Percentiles rank a stretch among this genome's conserved stretches.
Conservation (phyloP, 1,284 basidiomycete species). For the Papiliotrema laurentii region DNA sequence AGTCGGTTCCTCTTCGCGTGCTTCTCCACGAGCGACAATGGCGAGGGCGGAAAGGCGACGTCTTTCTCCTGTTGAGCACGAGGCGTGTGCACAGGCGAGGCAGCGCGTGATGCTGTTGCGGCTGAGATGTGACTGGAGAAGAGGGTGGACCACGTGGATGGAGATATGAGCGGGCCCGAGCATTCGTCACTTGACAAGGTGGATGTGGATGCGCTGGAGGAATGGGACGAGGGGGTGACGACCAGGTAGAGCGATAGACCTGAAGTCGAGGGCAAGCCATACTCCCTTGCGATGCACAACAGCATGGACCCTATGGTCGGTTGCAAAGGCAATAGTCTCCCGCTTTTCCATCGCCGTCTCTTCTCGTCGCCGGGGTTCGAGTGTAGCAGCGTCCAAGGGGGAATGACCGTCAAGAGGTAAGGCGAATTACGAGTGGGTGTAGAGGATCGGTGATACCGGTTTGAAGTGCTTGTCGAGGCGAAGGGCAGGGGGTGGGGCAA, state of each 20-base stretch:
- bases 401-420: constrained; percentile 39
- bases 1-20: neutral
- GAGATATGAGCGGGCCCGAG: constrained; percentile 32
- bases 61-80: neutral
- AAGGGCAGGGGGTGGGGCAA: constrained; percentile 13
- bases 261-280: constrained; percentile 38
- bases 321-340: constrained; percentile 40
- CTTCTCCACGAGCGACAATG: constrained; percentile 15
- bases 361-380: constrained; percentile 13
- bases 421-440: constrained; percentile 10
- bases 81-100: constrained; percentile 25
- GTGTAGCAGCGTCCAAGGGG: constrained; percentile 27
- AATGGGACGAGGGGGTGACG: constrained; percentile 8
- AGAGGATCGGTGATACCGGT: neutral
- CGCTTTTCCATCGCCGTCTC: constrained; percentile 33
- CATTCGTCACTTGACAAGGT: constrained; percentile 15
- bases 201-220: constrained; percentile 8
- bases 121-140: constrained; percentile 23
- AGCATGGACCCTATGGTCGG: constrained; percentile 43
- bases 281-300: constrained; percentile 43
- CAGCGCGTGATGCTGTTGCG: constrained; percentile 10
- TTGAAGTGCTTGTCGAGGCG: constrained; percentile 3
- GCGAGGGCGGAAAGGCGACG: constrained; percentile 15
- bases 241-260: constrained; percentile 43
- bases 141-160: constrained; percentile 33